Evolutionary conservation across 2,329 filamentous ascomycete species (phyloP), one percentile per base, ranked within the genome.

Genomic region (Coniochaeta sp.): DNA sequence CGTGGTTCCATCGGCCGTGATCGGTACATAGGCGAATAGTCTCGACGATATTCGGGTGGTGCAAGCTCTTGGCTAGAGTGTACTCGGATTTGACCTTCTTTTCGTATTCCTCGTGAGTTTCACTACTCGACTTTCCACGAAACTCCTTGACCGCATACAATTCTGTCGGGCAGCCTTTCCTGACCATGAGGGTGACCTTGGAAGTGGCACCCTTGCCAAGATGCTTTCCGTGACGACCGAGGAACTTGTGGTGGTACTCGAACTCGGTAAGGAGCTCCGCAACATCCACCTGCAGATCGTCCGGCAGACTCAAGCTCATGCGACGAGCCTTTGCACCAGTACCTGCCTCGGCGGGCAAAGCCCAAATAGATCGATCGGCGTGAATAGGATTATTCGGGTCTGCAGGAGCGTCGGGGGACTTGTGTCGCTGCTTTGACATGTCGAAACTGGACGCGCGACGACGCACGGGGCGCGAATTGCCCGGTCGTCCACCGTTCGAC

Each of bases 71-170:
- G 62, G 90, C 90, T 65, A 96, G 92, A 72, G 87, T 91, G 75
- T 87, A 96, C 71, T 96, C 92, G 1, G 90, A 93, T 73, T 93
- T 96, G 77, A 96, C 90, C 78, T 96, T 95, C 74, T 91, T 88
- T 65, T 90, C 84, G 72, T 96, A 96, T 57, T 95, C 90, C 32
- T 85, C 81, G 63, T 84, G 79, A 10, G 83, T 86, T 70, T 96
- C 91, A 44, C 81, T 80, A 36, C 82, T 80, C 38, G 86, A 86
- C 72, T 89, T 89, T 64, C 84, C 83, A 12, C 91, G 86, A 72
- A 96, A 96, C 69, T 95, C 90, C 75, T 96, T 96, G 66, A 96
- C 91, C 0, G 92, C 92, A 65, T 89, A 93, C 8, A 91, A 74
- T 68, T 91, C 87, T 42, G 78, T 79, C 5, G 81, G 76, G 61